Evolutionary conservation across 768 basidiomycete genomes (phyloP).

Genomic region (Rhizopogon sp.): DNA sequence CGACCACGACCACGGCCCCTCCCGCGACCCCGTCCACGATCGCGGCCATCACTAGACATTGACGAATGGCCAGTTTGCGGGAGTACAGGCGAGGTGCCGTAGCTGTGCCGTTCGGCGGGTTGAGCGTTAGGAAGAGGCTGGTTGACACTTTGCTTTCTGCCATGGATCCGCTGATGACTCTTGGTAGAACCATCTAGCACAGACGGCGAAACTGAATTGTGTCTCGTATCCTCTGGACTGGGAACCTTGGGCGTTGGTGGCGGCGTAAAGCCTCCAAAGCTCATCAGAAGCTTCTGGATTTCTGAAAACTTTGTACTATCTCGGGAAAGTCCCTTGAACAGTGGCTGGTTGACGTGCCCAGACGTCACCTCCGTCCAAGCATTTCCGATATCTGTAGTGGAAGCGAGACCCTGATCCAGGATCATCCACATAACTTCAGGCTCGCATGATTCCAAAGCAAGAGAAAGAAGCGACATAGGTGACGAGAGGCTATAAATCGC

Average conservation of each 20-base stretch:
- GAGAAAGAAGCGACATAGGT: slow-evolving; percentile 41
- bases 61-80: slow-evolving; percentile 9
- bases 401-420: slow-evolving; percentile 53
- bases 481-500: slow-evolving; percentile 42
- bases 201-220: slow-evolving; percentile 1
- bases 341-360: slow-evolving; percentile 21
- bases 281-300: slow-evolving; percentile 48
- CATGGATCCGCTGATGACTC: slow-evolving; percentile 6
- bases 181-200: neutral
- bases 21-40: slow-evolving; percentile 31
- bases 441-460: slow-evolving; percentile 56
- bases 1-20: slow-evolving; percentile 37
- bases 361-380: slow-evolving; percentile 48
- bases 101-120: neutral
- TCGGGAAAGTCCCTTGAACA: slow-evolving; percentile 19
- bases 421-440: slow-evolving; percentile 64
- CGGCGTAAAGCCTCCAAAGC: slow-evolving; percentile 46
- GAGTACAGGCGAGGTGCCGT: neutral
- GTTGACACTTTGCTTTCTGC: neutral
- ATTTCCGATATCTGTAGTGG: slow-evolving; percentile 41
- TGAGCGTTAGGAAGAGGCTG: neutral
- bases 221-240: slow-evolving; percentile 5
- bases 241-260: slow-evolving; percentile 29
- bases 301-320: slow-evolving; percentile 39
- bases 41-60: slow-evolving; percentile 13